These are phyloP conservation scores for Leccinellum luteum DNA, from an alignment of 768 basidiomycete species.

Conservation along the genomic window DNA sequence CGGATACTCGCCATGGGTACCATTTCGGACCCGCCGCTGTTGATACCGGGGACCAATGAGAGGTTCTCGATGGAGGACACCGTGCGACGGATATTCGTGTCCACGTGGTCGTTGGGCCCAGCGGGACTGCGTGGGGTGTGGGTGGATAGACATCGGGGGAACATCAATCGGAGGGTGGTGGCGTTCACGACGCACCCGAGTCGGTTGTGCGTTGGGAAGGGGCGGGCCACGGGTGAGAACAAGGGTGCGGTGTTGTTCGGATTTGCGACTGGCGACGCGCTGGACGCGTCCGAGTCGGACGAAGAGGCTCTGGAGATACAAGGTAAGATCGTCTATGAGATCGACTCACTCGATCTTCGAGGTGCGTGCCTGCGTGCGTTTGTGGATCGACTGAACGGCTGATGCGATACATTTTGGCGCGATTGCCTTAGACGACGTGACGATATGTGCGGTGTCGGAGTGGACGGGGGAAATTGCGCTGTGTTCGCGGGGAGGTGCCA, in stretches of 20 bases:
- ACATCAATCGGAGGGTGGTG: slow-evolving; percentile 18
- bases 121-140: slow-evolving; percentile 24
- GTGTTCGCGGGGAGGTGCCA: slow-evolving; percentile 39
- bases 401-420: background rate
- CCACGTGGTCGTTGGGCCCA: slow-evolving; percentile 18
- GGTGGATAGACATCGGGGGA: slow-evolving; percentile 19
- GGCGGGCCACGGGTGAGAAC: background rate
- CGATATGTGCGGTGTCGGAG: slow-evolving; percentile 45
- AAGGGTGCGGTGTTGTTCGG: background rate
- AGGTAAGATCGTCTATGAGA: slow-evolving; percentile 13
- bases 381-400: background rate
- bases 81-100: slow-evolving; percentile 9
- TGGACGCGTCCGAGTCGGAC: background rate
- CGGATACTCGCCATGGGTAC: slow-evolving; percentile 31
- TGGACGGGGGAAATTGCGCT: slow-evolving; percentile 42
- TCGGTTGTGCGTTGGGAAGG: background rate
- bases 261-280: background rate
- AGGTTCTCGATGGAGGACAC: background rate
- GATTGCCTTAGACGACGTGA: slow-evolving; percentile 38
- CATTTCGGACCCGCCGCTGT: background rate
- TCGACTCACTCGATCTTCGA: slow-evolving; percentile 30
- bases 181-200: slow-evolving; percentile 20
- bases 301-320: slow-evolving; percentile 4
- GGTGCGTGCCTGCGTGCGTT: slow-evolving; percentile 13
- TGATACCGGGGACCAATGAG: background rate